phyloP scores from a whole-genome alignment of 805 yeast genomes.

The Saturnispora zaruensis region DNA sequence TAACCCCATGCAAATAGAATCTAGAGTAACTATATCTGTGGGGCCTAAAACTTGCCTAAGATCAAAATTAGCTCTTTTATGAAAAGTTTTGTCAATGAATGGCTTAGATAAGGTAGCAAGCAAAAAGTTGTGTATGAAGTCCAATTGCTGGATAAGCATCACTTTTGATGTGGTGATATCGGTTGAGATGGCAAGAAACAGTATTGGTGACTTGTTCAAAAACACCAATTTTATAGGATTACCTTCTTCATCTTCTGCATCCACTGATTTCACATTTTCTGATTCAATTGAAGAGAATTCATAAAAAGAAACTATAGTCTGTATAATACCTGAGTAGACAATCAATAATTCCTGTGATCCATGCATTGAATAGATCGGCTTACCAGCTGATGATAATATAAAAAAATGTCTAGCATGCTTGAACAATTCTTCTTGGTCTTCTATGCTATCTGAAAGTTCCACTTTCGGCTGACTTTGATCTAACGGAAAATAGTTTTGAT shows the following conservation, averaged over 20 bases:
- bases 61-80: slow-evolving; percentile 71
- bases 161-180: slow-evolving; percentile 40
- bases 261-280: slow-evolving; percentile 41
- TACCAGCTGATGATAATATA: slow-evolving; percentile 76
- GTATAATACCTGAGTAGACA: slow-evolving; percentile 71
- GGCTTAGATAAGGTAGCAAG: slow-evolving; percentile 79
- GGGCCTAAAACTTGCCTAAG: slow-evolving; percentile 65
- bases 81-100: slow-evolving; percentile 60
- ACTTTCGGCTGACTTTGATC: slow-evolving; percentile 15
- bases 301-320: slow-evolving; percentile 69
- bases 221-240: slow-evolving; percentile 46
- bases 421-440: slow-evolving; percentile 27
- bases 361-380: slow-evolving; percentile 73
- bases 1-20: slow-evolving; percentile 50
- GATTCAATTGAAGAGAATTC: slow-evolving; percentile 32
- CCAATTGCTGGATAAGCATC: slow-evolving; percentile 55
- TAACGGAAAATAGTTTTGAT: slow-evolving; percentile 4
- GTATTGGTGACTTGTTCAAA: slow-evolving; percentile 56
- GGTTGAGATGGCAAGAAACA: slow-evolving; percentile 61
- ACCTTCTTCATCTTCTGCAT: slow-evolving; percentile 30
- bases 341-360: slow-evolving; percentile 61
- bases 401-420: slow-evolving; percentile 57
- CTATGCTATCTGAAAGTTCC: slow-evolving; percentile 23
- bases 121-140: slow-evolving; percentile 64
- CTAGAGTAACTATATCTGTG: slow-evolving; percentile 64